These are phyloP conservation scores for Amaranthus cruentus DNA, from an alignment of 148 eudicot genomes.

Conservation along the genomic window DNA sequence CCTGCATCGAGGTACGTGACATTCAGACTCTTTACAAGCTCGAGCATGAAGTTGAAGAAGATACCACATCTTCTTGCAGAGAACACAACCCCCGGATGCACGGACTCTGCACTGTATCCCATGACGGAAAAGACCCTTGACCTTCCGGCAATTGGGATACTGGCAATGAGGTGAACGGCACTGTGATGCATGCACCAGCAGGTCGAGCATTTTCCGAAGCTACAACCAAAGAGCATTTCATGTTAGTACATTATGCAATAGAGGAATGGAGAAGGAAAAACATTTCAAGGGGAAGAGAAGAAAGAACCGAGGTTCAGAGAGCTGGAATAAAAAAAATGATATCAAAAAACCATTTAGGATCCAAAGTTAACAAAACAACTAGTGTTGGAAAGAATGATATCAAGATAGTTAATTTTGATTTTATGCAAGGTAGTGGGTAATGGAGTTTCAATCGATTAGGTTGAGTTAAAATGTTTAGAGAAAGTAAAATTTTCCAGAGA, in stretches of 20 bases:
- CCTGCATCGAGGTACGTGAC: slow-evolving; percentile 94
- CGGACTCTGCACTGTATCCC: slow-evolving; percentile 76
- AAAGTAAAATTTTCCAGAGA: too few relatives aligned
- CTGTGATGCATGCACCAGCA: slow-evolving; percentile 87
- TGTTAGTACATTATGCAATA: background rate
- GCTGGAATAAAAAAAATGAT: too few relatives aligned
- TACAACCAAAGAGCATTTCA: slow-evolving; percentile 29
- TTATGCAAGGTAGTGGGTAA: too few relatives aligned
- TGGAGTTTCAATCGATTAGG: too few relatives aligned
- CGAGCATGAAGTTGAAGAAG: slow-evolving; percentile 92
- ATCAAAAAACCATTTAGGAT: too few relatives aligned
- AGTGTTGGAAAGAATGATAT: background rate
- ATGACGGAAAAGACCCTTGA: slow-evolving; percentile 87
- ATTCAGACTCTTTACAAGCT: slow-evolving; percentile 80
- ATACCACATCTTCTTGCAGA: slow-evolving; percentile 93
- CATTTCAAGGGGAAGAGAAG: too few relatives aligned
- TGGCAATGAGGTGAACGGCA: slow-evolving; percentile 67
- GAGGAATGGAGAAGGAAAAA: too few relatives aligned
- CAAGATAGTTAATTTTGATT: background rate
- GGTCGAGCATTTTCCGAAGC: slow-evolving; percentile 91
- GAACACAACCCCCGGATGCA: slow-evolving; percentile 75
- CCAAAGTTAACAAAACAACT: too few relatives aligned
- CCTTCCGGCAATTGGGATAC: slow-evolving; percentile 84
- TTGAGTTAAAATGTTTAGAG: too few relatives aligned
- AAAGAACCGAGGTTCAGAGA: too few relatives aligned